These are phyloP conservation scores for Mycena sanguinolenta DNA, from an alignment of 768 basidiomycete species.

Conservation along the genomic window DNA sequence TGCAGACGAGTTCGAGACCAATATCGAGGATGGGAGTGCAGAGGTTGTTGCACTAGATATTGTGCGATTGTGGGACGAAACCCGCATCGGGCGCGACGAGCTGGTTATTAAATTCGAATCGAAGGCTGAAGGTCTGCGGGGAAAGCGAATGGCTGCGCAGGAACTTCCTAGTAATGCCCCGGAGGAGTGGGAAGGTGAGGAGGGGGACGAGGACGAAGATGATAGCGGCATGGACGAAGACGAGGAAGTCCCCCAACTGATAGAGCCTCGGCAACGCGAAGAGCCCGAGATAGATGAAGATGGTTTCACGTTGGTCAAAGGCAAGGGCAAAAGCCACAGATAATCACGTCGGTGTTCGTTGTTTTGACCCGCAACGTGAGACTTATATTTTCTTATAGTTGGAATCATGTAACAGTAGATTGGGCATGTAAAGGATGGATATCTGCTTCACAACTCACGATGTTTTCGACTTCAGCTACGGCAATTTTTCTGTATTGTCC, in stretches of 20 bases:
- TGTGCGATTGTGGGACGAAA: slow-evolving; percentile 75
- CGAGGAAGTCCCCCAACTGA: slow-evolving; percentile 68
- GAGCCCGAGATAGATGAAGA: slow-evolving; percentile 91
- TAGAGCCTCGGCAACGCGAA: slow-evolving; percentile 57
- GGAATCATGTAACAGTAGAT: neutral
- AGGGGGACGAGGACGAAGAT: slow-evolving; percentile 59
- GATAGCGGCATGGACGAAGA: slow-evolving; percentile 57
- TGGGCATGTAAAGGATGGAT: no score
- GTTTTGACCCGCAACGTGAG: neutral
- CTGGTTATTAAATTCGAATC: slow-evolving; percentile 74
- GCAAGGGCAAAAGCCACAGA: slow-evolving; percentile 66
- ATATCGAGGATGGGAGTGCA: slow-evolving; percentile 88
- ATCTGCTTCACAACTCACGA: neutral
- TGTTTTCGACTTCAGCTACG: neutral
- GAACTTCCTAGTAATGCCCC: slow-evolving; percentile 56
- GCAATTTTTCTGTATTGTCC: no score
- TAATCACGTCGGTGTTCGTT: slow-evolving; percentile 40
- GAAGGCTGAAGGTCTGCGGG: slow-evolving; percentile 68
- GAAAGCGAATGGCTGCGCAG: slow-evolving; percentile 67
- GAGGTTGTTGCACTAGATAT: slow-evolving; percentile 81
- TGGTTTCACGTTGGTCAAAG: slow-evolving; percentile 87
- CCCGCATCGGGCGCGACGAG: slow-evolving; percentile 57
- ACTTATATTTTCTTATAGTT: neutral
- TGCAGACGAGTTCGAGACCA: slow-evolving; percentile 88
- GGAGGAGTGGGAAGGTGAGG: slow-evolving; percentile 62